A percentile compares a stretch with the other conserved stretches of the same genome.
phyloP scores from a whole-genome alignment of 2,329 filamentous ascomycete species.

The Epichloe hybrida region DNA sequence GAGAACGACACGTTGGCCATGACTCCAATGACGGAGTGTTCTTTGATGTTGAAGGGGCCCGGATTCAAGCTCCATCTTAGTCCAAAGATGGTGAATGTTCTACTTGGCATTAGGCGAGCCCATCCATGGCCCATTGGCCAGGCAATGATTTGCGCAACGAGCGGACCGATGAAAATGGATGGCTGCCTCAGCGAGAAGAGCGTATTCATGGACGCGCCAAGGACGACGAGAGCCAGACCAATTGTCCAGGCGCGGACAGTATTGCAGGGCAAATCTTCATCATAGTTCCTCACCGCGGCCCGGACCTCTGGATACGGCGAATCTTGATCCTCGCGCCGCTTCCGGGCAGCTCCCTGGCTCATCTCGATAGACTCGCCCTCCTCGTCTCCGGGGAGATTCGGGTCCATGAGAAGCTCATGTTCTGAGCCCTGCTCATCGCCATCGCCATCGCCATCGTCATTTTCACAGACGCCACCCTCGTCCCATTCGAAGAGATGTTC shows the following conservation, averaged over 20 bases:
- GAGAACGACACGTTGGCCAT: slow-evolving; percentile 61
- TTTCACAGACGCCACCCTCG: slow-evolving; percentile 2
- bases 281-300: slow-evolving; percentile 50
- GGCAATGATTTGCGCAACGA: slow-evolving; percentile 50
- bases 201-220: slow-evolving; percentile 49
- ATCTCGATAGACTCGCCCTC: slow-evolving; percentile 16
- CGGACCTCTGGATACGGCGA: slow-evolving; percentile 55
- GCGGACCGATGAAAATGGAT: slow-evolving; percentile 44
- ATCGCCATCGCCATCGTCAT: slow-evolving; percentile 24
- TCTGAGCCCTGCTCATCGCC: slow-evolving; percentile 36
- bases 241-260: slow-evolving; percentile 54
- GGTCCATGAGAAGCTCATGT: slow-evolving; percentile 43
- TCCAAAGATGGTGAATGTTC: slow-evolving; percentile 38
- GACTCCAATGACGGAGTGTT: slow-evolving; percentile 54
- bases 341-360: slow-evolving; percentile 11
- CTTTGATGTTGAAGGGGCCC: slow-evolving; percentile 57
- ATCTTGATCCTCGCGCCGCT: slow-evolving; percentile 35
- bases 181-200: slow-evolving; percentile 49
- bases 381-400: slow-evolving; percentile 33
- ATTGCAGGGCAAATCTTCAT: slow-evolving; percentile 52
- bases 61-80: slow-evolving; percentile 46
- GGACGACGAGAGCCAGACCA: slow-evolving; percentile 39
- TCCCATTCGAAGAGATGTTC: slow-evolving; percentile 27
- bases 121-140: slow-evolving; percentile 50
- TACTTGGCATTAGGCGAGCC: slow-evolving; percentile 40